Base-by-base conservation (phyloP, 2,329 filamentous ascomycete genomes). In the Fusarium sp. region DNA sequence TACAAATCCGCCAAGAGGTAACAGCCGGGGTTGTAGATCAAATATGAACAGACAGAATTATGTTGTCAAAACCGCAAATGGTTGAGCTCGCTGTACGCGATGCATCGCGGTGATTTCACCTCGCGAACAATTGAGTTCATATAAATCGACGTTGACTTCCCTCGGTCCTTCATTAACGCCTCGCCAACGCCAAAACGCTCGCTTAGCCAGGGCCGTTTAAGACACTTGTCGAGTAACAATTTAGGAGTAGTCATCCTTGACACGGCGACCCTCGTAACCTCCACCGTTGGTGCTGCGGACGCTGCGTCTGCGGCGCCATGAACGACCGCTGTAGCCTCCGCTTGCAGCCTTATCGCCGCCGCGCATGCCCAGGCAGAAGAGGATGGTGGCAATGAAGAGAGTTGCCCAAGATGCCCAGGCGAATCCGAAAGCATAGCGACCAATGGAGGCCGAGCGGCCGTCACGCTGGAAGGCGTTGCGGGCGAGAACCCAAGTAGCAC, bases 391-490 rank as follows among this genome's bases (percentile, higher is more conserved):
- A 68, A 94, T 77, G 69, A 93, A 80, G 72, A 92, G 86, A 54
- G 86, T 85, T 11, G 86, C 87, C 79, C 89, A 88, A 2, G 91
- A 86, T 17, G 85, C 89, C 92, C 92, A 96, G 66, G 88, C 89
- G 81, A 94, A 95, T 44, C 87, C 92, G 74, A 93, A 92, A 20
- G 89, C 90, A 74, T 90, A 92, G 32, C 74, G 75, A 53, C 92
- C 92, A 37, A 96, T 77, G 13, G 76, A 78, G 30, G 92, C 90
- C 19, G 77, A 75, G 55, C 87, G 86, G 62, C 84, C 85, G 56
- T 79, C 83, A 35, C 75, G 74, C 35, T 79, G 79, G 83, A 95
- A 94, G 37, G 81, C 83, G 72, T 93, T 82, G 75, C 91, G 90
- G 57, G 89, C 91, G 73, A 87, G 82, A 73, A 93, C 89, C 71